Evolutionary conservation across 371 early-diverging fungal genomes (phyloP).

Genomic region (Umbelopsis sp.): DNA sequence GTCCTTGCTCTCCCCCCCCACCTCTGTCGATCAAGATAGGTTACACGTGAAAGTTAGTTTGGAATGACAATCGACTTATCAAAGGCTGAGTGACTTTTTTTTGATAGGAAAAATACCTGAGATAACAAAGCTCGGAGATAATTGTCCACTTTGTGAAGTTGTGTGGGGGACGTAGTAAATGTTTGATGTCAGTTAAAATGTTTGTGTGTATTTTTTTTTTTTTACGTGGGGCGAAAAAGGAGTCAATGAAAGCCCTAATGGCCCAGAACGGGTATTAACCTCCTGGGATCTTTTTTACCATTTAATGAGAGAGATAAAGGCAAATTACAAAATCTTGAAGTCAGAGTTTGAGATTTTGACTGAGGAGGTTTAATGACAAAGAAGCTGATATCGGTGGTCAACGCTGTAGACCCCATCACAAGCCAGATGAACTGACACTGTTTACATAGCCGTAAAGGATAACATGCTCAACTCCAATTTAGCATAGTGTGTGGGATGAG

Average conservation of each 20-base stretch:
- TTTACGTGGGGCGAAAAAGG: conserved; percentile 16
- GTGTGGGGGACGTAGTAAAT: conserved; percentile 12
- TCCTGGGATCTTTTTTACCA: too few species aligned
- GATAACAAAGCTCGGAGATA: conserved; percentile 19
- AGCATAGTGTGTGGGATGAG: conserved; percentile 4
- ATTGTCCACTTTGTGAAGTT: neutral
- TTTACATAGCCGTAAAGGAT: too few species aligned
- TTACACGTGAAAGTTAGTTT: conserved; percentile 19
- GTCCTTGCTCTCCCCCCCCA: neutral
- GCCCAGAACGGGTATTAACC: conserved; percentile 7
- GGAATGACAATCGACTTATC: conserved; percentile 19
- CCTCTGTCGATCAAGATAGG: conserved; percentile 17
- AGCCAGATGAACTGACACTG: too few species aligned
- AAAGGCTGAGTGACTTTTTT: neutral
- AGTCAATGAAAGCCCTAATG: neutral
- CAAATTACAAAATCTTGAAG: neutral
- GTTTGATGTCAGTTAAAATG: neutral
- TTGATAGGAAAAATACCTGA: conserved; percentile 2
- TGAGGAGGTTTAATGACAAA: neutral
- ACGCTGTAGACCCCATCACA: too few species aligned
- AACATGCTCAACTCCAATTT: neutral
- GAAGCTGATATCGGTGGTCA: too few species aligned
- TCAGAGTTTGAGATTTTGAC: neutral
- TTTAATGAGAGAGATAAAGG: too few species aligned
- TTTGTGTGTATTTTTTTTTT: neutral